Percentiles rank a stretch among this genome's conserved stretches.
phyloP scores from a whole-genome alignment of 2,329 filamentous ascomycete species.

The Colletotrichum melonis region DNA sequence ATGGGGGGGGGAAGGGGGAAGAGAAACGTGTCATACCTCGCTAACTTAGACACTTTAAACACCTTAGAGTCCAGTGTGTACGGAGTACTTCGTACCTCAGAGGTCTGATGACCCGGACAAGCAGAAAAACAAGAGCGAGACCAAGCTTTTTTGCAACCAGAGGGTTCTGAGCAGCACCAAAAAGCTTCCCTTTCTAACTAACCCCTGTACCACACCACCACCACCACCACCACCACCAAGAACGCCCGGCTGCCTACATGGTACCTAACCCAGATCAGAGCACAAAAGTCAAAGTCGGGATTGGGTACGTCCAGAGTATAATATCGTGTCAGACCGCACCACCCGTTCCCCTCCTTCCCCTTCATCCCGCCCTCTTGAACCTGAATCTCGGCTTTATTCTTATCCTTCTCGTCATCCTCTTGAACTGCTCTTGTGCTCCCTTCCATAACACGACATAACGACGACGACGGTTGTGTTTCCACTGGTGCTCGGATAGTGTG shows the following conservation, averaged over 20 bases:
- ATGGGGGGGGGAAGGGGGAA: not conserved
- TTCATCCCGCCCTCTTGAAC: not conserved
- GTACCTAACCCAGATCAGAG: not conserved
- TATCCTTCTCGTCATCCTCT: not conserved
- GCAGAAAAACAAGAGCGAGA: not conserved
- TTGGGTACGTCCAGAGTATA: not conserved
- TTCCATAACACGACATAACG: not conserved
- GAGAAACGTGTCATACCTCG: no score
- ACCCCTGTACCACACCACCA: not conserved
- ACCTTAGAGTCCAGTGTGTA: no score
- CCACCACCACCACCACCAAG: not conserved
- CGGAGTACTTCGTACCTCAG: not conserved
- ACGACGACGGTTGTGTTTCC: not conserved
- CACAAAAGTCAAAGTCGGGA: no score
- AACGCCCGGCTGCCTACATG: not conserved
- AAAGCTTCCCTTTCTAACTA: not conserved
- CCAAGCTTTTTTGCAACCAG: not conserved
- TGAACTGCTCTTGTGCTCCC: not conserved
- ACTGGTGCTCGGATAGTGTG: not conserved
- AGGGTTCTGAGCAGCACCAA: not conserved
- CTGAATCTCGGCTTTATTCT: not conserved
- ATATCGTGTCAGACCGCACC: conserved; percentile 11
- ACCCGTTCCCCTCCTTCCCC: not conserved
- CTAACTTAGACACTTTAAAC: no score
- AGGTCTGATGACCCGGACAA: not conserved